Evolutionary conservation across 164 flowering plant species (phyloP).

Genomic region (Liriodendron chinense): DNA sequence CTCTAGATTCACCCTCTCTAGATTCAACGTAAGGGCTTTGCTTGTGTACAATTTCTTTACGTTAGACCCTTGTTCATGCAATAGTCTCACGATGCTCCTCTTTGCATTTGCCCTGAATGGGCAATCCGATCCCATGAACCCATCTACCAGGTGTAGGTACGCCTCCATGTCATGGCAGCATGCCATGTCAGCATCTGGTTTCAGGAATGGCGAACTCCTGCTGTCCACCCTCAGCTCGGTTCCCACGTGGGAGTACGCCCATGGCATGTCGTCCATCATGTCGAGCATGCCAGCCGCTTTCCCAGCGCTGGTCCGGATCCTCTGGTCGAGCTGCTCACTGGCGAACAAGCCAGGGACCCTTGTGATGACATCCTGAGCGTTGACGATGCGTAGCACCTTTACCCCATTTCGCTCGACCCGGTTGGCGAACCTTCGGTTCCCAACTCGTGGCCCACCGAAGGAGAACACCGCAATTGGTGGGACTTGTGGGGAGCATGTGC

Average conservation of each 20-base stretch:
- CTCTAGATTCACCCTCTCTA: slow-evolving; percentile 21
- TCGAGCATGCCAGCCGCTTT: not conserved
- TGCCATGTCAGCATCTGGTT: slow-evolving; percentile 83
- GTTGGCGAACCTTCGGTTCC: slow-evolving; percentile 56
- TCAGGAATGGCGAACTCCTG: slow-evolving; percentile 74
- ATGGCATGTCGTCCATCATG: slow-evolving; percentile 49
- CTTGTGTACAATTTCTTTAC: slow-evolving; percentile 72
- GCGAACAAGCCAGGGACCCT: slow-evolving; percentile 66
- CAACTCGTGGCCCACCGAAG: slow-evolving; percentile 90
- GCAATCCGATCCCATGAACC: slow-evolving; percentile 68
- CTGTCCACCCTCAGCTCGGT: slow-evolving; percentile 72
- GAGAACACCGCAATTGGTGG: slow-evolving; percentile 83
- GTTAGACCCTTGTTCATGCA: slow-evolving; percentile 73
- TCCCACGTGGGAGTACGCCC: slow-evolving; percentile 84
- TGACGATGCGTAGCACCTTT: slow-evolving; percentile 79
- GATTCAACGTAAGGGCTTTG: slow-evolving; percentile 52
- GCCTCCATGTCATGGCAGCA: slow-evolving; percentile 97
- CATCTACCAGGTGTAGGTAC: slow-evolving; percentile 86
- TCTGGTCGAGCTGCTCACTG: slow-evolving; percentile 33
- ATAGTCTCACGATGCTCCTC: slow-evolving; percentile 64
- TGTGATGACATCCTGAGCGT: slow-evolving; percentile 74
- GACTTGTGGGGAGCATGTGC: slow-evolving; percentile 26
- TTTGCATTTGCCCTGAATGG: slow-evolving; percentile 87
- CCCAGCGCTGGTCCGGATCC: no score
- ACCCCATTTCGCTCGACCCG: slow-evolving; percentile 46